Percentiles rank a stretch among this genome's conserved stretches.
Evolutionary conservation across 2,329 filamentous ascomycete genomes (phyloP).

Genomic region (Penicillium crustosum): DNA sequence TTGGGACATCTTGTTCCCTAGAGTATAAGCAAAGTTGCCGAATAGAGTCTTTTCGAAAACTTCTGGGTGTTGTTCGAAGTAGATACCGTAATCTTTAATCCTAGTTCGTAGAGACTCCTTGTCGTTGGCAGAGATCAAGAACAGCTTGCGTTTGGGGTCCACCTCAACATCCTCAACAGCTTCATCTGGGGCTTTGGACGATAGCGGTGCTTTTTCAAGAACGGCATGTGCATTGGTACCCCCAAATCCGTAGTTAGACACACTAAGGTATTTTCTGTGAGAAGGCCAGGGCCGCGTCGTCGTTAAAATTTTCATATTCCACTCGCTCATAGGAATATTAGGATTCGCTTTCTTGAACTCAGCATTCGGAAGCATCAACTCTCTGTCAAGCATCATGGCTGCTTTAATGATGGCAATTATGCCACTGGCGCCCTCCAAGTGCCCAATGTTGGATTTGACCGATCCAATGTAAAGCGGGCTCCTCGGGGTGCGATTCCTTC

Average conservation of each 20-base stretch:
- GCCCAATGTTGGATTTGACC: constrained; percentile 39
- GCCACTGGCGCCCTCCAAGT: constrained; percentile 29
- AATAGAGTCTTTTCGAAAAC: constrained; percentile 27
- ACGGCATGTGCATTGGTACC: constrained; percentile 34
- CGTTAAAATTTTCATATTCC: constrained; percentile 26
- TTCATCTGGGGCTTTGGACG: constrained; percentile 3
- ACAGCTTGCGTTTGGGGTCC: constrained; percentile 23
- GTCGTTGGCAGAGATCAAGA: constrained; percentile 30
- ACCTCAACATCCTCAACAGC: constrained; percentile 10
- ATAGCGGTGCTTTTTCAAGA: constrained; percentile 20
- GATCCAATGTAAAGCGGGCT: constrained; percentile 28
- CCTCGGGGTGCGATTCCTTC: constrained; percentile 14
- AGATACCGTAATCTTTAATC: constrained; percentile 27
- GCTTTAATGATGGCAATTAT: constrained; percentile 35
- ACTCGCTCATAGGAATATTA: constrained; percentile 25
- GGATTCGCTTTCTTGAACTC: constrained; percentile 33
- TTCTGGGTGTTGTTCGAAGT: constrained; percentile 27
- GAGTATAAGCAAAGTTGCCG: constrained; percentile 27
- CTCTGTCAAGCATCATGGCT: constrained; percentile 28
- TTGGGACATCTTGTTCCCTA: constrained; percentile 28
- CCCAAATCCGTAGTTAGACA: constrained; percentile 32
- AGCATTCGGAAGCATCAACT: constrained; percentile 27
- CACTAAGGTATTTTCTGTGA: constrained; percentile 26
- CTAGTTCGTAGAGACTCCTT: constrained; percentile 26
- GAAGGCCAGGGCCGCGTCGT: constrained; percentile 29